These are phyloP conservation scores for Circinella minor DNA, from an alignment of 371 early-diverging fungal species.

Conservation along the genomic window DNA sequence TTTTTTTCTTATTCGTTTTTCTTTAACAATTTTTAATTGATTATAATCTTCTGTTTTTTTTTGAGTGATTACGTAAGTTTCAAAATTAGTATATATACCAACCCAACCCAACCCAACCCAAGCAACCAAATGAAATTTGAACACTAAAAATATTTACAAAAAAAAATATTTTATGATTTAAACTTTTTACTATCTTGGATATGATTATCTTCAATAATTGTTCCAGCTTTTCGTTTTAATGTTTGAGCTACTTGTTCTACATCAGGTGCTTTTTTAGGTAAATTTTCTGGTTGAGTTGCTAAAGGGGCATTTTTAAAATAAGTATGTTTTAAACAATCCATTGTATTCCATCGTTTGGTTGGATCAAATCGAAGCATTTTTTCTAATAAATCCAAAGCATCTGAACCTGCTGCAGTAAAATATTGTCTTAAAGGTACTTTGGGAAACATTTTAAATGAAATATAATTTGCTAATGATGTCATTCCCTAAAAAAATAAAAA, in stretches of 20 bases:
- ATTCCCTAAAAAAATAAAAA: constrained; percentile 59
- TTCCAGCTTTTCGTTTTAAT: constrained; percentile 28
- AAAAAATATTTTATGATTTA: too few relatives aligned
- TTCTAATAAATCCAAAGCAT: constrained; percentile 92
- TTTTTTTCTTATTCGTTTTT: too few relatives aligned
- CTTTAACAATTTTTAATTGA: too few relatives aligned
- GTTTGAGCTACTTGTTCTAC: constrained; percentile 32
- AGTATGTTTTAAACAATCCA: constrained; percentile 81
- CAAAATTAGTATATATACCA: too few relatives aligned
- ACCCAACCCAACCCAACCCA: too few relatives aligned
- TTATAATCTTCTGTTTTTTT: too few relatives aligned
- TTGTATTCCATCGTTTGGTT: constrained; percentile 80
- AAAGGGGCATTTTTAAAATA: constrained; percentile 91
- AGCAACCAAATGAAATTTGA: too few relatives aligned
- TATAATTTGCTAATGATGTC: constrained; percentile 74
- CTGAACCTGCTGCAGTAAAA: constrained; percentile 93
- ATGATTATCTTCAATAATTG: constrained; percentile 14
- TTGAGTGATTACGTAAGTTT: too few relatives aligned
- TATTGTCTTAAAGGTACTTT: constrained; percentile 77
- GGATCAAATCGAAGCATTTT: constrained; percentile 96
- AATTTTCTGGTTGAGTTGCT: constrained; percentile 83
- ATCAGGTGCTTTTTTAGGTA: constrained; percentile 66
- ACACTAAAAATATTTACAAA: too few relatives aligned
- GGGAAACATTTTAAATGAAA: constrained; percentile 67
- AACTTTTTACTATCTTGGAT: constrained; percentile 5